Percentiles rank a stretch among this genome's conserved stretches.
phyloP scores from a whole-genome alignment of 2,329 filamentous ascomycete genomes.

The Aspergillus ruber region DNA sequence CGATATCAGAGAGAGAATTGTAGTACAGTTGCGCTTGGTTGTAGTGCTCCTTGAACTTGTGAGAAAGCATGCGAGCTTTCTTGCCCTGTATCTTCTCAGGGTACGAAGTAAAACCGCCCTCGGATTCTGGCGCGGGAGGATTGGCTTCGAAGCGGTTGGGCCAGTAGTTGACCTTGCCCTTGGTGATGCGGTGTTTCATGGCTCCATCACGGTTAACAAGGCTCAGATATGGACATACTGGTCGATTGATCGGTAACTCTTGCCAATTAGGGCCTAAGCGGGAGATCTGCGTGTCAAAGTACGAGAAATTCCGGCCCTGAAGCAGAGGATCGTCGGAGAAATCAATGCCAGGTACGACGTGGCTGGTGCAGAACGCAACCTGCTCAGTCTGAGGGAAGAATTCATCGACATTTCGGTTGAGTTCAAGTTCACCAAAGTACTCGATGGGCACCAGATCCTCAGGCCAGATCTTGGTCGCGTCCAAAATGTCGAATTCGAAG shows the following conservation, averaged over 20 bases:
- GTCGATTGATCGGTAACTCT: constrained; percentile 69
- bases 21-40: constrained; percentile 35
- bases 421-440: constrained; percentile 71
- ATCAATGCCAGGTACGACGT: constrained; percentile 71
- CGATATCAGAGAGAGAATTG: constrained; percentile 28
- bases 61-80: constrained; percentile 52
- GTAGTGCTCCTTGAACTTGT: constrained; percentile 41
- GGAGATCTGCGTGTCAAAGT: constrained; percentile 51
- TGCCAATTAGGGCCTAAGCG: constrained; percentile 70
- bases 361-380: constrained; percentile 72
- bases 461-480: constrained; percentile 81
- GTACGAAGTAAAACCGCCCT: constrained; percentile 66
- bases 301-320: constrained; percentile 65
- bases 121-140: constrained; percentile 55
- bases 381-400: constrained; percentile 80
- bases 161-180: constrained; percentile 72
- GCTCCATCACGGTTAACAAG: constrained; percentile 70
- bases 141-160: constrained; percentile 62
- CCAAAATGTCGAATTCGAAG: constrained; percentile 80
- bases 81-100: constrained; percentile 60
- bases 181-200: constrained; percentile 65
- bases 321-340: constrained; percentile 69
- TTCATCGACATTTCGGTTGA: constrained; percentile 74
- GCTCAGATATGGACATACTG: constrained; percentile 68
- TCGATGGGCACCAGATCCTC: constrained; percentile 68